These are phyloP conservation scores for Melampsora larici-populina DNA, from an alignment of 1,284 basidiomycete species.

Conservation along the genomic window DNA sequence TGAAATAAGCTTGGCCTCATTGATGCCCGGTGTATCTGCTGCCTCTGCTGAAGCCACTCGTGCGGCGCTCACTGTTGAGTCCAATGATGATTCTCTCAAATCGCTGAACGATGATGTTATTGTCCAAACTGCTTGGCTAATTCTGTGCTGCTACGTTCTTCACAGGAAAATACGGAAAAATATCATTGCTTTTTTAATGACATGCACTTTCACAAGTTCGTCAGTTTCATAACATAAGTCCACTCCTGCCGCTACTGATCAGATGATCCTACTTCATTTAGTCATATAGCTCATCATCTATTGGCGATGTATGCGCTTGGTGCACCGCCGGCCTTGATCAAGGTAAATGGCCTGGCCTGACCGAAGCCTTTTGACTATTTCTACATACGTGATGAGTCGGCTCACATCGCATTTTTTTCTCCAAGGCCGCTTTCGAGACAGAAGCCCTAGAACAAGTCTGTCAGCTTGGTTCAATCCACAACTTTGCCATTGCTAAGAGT, in stretches of 20 bases:
- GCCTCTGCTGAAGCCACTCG: not conserved
- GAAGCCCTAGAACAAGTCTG: conserved; percentile 29
- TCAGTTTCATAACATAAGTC: not conserved
- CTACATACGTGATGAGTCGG: too few relatives aligned
- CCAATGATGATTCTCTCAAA: too few relatives aligned
- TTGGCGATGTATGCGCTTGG: conserved; percentile 34
- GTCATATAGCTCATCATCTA: conserved; percentile 37
- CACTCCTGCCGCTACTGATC: not conserved
- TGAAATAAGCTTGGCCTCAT: not conserved
- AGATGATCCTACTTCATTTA: not conserved
- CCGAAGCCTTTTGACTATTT: too few relatives aligned
- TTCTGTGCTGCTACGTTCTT: not conserved
- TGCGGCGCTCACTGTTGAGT: not conserved
- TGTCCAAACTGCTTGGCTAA: too few relatives aligned
- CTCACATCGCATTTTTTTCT: not conserved
- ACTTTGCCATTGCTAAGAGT: too few relatives aligned
- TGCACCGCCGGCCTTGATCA: conserved; percentile 11
- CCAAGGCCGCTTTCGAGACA: conserved; percentile 14
- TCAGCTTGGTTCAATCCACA: not conserved
- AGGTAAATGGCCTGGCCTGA: conserved; percentile 8
- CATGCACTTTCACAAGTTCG: conserved; percentile 32
- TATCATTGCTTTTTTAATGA: conserved; percentile 42
- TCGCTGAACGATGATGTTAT: too few relatives aligned
- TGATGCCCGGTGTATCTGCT: not conserved
- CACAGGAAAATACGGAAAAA: conserved; percentile 26